These are phyloP conservation scores for Botrytis byssoidea DNA, from an alignment of 2,329 filamentous ascomycete genomes.

Conservation along the genomic window DNA sequence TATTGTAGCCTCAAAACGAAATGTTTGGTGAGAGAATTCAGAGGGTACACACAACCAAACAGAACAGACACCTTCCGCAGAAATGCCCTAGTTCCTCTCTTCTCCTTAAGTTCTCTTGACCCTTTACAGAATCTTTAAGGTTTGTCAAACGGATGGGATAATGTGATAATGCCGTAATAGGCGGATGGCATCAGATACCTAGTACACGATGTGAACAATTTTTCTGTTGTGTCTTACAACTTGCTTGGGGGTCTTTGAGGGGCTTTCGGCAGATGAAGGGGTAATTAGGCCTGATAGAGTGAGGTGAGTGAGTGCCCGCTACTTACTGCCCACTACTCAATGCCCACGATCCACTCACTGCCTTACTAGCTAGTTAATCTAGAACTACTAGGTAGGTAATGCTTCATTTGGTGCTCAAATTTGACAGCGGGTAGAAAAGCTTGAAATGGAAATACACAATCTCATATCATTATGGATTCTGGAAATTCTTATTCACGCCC, in stretches of 20 bases:
- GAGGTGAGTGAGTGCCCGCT: neutral
- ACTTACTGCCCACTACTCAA: neutral
- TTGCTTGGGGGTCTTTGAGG: slow-evolving; percentile 1
- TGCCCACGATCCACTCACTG: neutral
- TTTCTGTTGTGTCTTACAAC: neutral
- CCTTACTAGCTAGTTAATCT: neutral
- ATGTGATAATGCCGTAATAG: neutral
- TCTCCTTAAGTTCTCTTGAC: neutral
- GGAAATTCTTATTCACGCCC: neutral
- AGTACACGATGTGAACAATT: neutral
- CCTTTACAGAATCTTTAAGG: neutral
- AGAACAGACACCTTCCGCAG: neutral
- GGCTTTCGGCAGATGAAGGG: slow-evolving; percentile 13
- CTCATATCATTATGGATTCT: neutral
- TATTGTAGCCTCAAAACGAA: neutral
- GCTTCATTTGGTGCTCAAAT: slow-evolving; percentile 1
- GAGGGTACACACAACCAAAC: no score
- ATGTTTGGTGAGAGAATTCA: neutral
- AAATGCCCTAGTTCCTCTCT: neutral
- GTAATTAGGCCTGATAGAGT: slow-evolving; percentile 1
- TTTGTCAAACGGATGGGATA: neutral
- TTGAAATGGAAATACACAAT: neutral
- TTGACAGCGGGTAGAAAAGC: slow-evolving; percentile 2
- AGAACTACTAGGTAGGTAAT: neutral
- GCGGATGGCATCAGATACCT: neutral